Base-by-base conservation (phyloP, 192 early-diverging fungal species). In the Dispira parvispora region DNA sequence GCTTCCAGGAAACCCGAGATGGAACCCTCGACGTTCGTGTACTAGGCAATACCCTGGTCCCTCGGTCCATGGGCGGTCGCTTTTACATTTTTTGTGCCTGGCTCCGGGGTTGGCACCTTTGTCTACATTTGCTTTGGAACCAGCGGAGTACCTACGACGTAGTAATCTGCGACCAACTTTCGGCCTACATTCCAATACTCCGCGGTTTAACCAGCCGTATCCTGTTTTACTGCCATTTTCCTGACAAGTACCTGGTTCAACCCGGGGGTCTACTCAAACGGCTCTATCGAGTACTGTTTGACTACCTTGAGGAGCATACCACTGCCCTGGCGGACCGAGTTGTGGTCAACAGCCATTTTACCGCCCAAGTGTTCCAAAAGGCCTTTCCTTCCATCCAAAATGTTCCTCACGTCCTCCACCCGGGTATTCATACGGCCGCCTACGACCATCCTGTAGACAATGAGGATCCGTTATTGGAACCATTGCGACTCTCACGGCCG, bases 171-270 rank as follows among this genome's bases (percentile, higher is more conserved):
- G 94, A 98, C 80, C 89, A 93, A 73, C 70, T 95, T 25, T 88
- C 89, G 23, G 84, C 86, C 9, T 80, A 83, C 14, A 81, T 94
- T 25, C 92, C 92, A n/a, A 49, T 95, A 14, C 70, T 95, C 46
- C 75, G 73, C 43, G 78, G 81, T 65, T 67, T 83, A 44, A 77
- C 82, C 26, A 66, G 71, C 1, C 72, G 87, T 72, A 82, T 94
- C 12, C 72, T 98, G 46, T 98, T 98, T 72, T 98, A 98, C 69
- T 94, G 94, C 68, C 94, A 98, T 62, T 94, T 92, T 65, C 94
- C 94, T 0, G 94, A 98, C 67, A 43, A 61, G 44, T 88, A 91
- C 63, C 74, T 93, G 49, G 69, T 88, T 28, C 82, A 92, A 16
- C 67, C 66, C 53, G 77, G 80, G 28, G 76, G 82, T 3, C 10